A percentile compares a stretch with the other conserved stretches of the same genome.
These are phyloP conservation scores for Claviceps purpurea DNA, from an alignment of 2,329 filamentous ascomycete genomes.

Conservation along the genomic window DNA sequence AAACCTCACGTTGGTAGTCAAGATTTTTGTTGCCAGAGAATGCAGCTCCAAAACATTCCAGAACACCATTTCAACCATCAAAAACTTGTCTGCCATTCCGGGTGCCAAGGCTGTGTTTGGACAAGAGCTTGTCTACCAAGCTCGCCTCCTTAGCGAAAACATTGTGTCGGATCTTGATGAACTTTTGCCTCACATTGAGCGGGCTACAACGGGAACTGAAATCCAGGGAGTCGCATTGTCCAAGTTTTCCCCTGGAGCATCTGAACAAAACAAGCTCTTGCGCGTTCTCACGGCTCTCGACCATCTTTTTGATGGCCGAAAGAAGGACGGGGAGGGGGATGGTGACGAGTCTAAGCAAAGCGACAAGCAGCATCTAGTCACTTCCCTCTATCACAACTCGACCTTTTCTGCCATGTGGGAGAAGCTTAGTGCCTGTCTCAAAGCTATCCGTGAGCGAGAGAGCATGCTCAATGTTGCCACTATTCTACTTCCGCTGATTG, in stretches of 20 bases:
- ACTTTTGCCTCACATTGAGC: conserved; percentile 72
- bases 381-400: conserved; percentile 77
- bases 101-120: conserved; percentile 84
- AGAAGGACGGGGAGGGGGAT: conserved; percentile 37
- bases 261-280: conserved; percentile 91
- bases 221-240: conserved; percentile 87
- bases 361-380: conserved; percentile 72
- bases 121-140: conserved; percentile 80
- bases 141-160: conserved; percentile 68
- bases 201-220: conserved; percentile 79
- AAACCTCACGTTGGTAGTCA: conserved; percentile 87
- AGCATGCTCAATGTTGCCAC: conserved; percentile 96
- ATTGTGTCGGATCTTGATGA: conserved; percentile 78
- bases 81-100: conserved; percentile 87
- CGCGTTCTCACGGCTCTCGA: conserved; percentile 88
- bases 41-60: conserved; percentile 97
- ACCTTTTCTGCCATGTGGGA: conserved; percentile 88
- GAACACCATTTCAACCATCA: conserved; percentile 96
- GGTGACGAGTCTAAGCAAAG: conserved; percentile 39
- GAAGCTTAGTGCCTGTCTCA: conserved; percentile 78
- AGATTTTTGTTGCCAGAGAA: conserved; percentile 89
- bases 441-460: conserved; percentile 77
- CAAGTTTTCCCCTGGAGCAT: conserved; percentile 91
- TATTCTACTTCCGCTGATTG: conserved; percentile 84
- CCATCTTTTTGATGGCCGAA: conserved; percentile 82